Percentiles rank a stretch among this genome's conserved stretches.
phyloP scores from a whole-genome alignment of 2,329 filamentous ascomycete species.

The Ophidiomyces ophidiicola region DNA sequence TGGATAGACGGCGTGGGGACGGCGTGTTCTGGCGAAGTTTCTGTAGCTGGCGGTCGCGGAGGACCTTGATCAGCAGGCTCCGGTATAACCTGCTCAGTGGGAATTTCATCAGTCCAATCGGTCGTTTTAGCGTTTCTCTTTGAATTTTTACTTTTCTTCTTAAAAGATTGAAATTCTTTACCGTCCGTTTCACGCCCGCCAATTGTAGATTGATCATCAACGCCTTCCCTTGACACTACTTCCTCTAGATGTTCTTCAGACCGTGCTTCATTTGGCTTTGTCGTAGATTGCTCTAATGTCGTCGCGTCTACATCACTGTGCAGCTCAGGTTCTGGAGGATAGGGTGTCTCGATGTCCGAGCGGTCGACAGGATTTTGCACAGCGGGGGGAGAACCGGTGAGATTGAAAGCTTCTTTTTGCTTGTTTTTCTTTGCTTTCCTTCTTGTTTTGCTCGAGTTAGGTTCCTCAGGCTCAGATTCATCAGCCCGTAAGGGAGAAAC shows the following conservation, averaged over 20 bases:
- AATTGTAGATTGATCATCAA: background rate
- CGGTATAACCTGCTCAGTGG: slow-evolving; percentile 35
- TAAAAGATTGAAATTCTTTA: slow-evolving; percentile 37
- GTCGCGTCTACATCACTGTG: background rate
- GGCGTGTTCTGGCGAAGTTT: background rate
- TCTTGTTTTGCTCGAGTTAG: slow-evolving; percentile 28
- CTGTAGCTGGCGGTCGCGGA: slow-evolving; percentile 7
- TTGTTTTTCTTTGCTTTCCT: slow-evolving; percentile 40
- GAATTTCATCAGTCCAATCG: slow-evolving; percentile 35
- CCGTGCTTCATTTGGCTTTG: background rate
- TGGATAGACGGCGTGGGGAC: background rate
- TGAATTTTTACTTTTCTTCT: slow-evolving; percentile 27
- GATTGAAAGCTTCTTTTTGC: slow-evolving; percentile 20
- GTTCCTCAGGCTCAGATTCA: slow-evolving; percentile 19
- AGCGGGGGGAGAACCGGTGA: background rate
- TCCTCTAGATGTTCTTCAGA: background rate
- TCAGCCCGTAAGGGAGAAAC: no score
- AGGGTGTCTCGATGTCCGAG: background rate
- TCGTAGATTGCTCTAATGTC: background rate
- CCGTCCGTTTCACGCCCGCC: slow-evolving; percentile 29
- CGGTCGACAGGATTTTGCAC: background rate
- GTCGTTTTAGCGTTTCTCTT: slow-evolving; percentile 28
- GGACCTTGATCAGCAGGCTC: slow-evolving; percentile 15
- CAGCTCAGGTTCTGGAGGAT: background rate
- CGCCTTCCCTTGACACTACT: background rate